Evolutionary conservation across 139 green algal genomes (phyloP).

Genomic region (Micractinium sp.): DNA sequence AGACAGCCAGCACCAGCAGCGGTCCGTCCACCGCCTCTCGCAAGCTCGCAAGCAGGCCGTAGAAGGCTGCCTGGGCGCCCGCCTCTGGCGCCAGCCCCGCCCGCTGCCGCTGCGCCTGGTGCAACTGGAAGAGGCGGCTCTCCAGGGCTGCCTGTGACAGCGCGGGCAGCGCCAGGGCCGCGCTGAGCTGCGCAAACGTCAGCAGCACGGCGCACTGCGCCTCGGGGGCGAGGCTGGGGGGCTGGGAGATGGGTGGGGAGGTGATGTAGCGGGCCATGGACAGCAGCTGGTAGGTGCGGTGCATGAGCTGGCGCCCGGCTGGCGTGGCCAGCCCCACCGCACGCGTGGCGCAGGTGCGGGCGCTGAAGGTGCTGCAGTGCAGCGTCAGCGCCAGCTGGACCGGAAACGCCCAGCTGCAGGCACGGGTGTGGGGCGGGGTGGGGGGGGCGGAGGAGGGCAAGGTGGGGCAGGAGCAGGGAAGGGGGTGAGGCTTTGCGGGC

Average conservation of each 20-base stretch:
- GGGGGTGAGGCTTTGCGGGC: background rate
- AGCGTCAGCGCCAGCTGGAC: conserved; percentile 8
- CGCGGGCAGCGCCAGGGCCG: background rate
- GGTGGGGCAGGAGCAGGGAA: background rate
- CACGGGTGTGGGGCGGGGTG: background rate
- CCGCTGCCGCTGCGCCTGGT: background rate
- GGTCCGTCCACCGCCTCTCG: background rate
- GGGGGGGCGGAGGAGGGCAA: background rate
- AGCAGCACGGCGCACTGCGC: background rate
- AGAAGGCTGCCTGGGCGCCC: background rate
- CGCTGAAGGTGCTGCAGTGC: background rate
- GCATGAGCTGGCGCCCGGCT: background rate
- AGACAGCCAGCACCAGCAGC: background rate
- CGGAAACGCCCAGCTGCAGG: background rate
- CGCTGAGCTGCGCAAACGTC: background rate
- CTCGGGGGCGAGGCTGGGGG: background rate
- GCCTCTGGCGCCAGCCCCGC: background rate
- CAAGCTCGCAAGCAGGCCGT: background rate
- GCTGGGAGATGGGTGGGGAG: background rate
- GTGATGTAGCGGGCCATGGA: background rate
- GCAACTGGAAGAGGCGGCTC: background rate
- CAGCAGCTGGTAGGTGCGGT: background rate
- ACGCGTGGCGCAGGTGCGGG: background rate
- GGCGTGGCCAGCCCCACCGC: background rate
- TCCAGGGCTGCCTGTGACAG: background rate